Evolutionary conservation across 1,139 yeast genomes (phyloP), one percentile per base, ranked within the genome.

Genomic region (Magnusiomyces magnusii): DNA sequence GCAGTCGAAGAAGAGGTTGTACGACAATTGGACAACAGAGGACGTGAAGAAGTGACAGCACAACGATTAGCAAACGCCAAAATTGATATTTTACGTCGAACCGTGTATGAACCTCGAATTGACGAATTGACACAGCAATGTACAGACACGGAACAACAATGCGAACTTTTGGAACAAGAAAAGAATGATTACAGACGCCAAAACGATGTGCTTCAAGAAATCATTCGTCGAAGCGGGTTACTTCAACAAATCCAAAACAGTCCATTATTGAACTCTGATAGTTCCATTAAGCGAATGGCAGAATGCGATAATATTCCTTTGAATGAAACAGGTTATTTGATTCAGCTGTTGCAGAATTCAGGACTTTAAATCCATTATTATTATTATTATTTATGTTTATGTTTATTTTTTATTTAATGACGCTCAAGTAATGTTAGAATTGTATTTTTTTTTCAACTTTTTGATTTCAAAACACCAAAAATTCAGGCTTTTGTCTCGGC

Each of bases 91-190:
- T 23, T 44, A 21, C 49, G 49, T 5, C 49, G 49, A 5, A 44
- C 49, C 3, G 49, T 44, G 25, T 44, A 44, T 13, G 44, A 54
- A 24, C 53, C 51, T 47, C 51, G 34, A n/a, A 47, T 47, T 31
- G 53, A 54, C n/a, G 36, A 44, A 21, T 28, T 54, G 10, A 19
- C 31, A 13, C 28, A 15, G 21, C 34, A 49, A 25, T 50, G 28
- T n/a, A 24, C 44, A 15, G 47, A 54, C 15, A 13, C 36, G 36
- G 24, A 34, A 25, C 57, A 54, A n/a, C 47, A 25, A 3, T 36
- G 25, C 21, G 27, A 47, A 24, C 3, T 23, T 15, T n/a, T 41
- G 25, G 55, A 42, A 41, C 36, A 42, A 21, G 55, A 27, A 23
- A 36, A 9, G 21, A 19, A 34, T 13, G 27, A 51, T 15, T 28